Base-by-base conservation (phyloP, 768 basidiomycete genomes). In the Suillus tomentosus region DNA sequence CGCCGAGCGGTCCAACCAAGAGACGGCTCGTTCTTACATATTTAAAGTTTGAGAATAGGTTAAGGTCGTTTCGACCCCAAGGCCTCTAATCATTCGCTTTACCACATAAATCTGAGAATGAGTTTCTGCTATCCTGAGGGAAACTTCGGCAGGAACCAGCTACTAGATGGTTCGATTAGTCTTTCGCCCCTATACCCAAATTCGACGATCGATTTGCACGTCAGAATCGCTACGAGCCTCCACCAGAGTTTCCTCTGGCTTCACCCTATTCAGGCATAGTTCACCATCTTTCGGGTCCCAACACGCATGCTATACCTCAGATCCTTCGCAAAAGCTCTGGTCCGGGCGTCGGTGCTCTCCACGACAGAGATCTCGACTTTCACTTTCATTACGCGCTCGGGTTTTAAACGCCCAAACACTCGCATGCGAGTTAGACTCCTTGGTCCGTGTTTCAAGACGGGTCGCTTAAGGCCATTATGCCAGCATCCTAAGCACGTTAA, bases 171-270 rank as follows among this genome's bases (percentile, higher is more conserved):
- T 90, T 91, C 88, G 88, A 92, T 92, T 91, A 89, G 90, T 92
- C 91, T 92, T 92, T 92, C 88, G 87, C 90, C 91, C 90, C 90
- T 91, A 92, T 91, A 91, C 90, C 89, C 90, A 91, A 90, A 88
- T 92, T 90, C 82, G 87, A 91, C 90, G 87, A 92, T 91, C 87
- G 89, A 92, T 92, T 92, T 92, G 91, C 91, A 92, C 88, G 88
- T 91, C 91, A 92, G 91, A 91, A 92, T 88, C 87, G 89, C 91
- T 92, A 89, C 87, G 87, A 90, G 88, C 90, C 88, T 91, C 90
- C 90, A 92, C 89, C 90, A 91, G 90, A 90, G 91, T 92, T 92
- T 92, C 89, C 91, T 89, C 90, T 92, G 90, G 89, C 90, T 91
- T 90, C 87, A 83, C 88, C 88, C 88, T 90, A 88, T 86, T 87